phyloP scores from a whole-genome alignment of 768 basidiomycete species.

The Boletus reticulatus region DNA sequence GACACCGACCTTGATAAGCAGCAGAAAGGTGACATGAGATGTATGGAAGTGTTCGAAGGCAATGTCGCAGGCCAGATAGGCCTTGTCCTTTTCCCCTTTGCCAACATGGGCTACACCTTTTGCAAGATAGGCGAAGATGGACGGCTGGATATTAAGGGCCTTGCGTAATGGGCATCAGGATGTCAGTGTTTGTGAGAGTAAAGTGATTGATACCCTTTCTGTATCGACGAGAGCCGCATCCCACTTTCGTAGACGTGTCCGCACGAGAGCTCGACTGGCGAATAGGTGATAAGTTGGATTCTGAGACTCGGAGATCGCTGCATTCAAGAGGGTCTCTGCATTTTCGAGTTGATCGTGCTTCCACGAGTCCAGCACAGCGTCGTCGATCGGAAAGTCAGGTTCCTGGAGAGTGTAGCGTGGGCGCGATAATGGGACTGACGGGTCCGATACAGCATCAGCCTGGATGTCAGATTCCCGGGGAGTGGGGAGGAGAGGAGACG shows the following conservation, averaged over 20 bases:
- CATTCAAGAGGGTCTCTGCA: background rate
- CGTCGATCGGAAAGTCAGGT: background rate
- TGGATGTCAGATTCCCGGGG: too few species aligned
- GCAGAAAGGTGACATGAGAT: background rate
- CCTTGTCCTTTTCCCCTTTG: background rate
- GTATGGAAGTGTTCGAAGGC: background rate
- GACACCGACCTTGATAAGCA: background rate
- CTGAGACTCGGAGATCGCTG: background rate
- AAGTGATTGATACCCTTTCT: too few species aligned
- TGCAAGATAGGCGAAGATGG: background rate
- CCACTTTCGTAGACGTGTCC: background rate
- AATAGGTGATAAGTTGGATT: background rate
- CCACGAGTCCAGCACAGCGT: background rate
- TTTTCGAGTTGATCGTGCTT: background rate
- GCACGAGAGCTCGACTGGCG: background rate
- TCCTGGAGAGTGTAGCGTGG: background rate
- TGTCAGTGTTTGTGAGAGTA: background rate
- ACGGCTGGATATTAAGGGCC: background rate
- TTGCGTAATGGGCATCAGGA: background rate
- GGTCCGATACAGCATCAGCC: background rate
- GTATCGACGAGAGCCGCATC: background rate
- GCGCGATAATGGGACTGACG: background rate
- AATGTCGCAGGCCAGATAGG: background rate
- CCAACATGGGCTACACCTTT: background rate
- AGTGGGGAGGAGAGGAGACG: too few species aligned